Evolutionary conservation across 495 filamentous ascomycete species (phyloP), one percentile per base, ranked within the genome.

Genomic region (Neurospora sp.): DNA sequence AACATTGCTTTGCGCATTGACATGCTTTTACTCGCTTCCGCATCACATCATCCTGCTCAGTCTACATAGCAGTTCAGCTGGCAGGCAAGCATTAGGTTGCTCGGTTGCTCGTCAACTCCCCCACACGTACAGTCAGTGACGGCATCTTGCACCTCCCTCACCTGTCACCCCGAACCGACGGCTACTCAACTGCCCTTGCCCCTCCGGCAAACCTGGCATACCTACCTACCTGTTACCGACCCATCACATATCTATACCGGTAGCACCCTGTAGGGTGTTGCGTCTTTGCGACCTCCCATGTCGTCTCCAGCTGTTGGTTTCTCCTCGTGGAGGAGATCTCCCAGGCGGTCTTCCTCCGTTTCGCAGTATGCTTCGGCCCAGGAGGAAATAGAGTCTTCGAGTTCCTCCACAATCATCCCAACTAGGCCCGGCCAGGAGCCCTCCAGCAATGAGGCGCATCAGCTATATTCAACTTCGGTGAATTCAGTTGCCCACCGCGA

Each of bases 401-500:
- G 27, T 73, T 72, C 72, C 69, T 59, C 70, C 70, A 77, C 77
- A 12, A 72, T 71, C 44, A 76, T 74, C 44, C 74, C 69, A 35
- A 71, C 69, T 39, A 76, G 70, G 35, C 54, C 74, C 16, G 38
- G 71, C 18, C 69, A 74, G 46, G 69, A 44, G 48, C 20, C 20
- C 23, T 37, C 39, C 74, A 66, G 31, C 71, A 70, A 73, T 39
- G 83, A 86, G 76, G 72, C 70, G 11, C 79, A 75, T 62, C 74
- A 72, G 31, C 75, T 85, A 23, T 83, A 82, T 39, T 83, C 54
- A 37, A 18, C 84, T 40, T 85, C 84, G 37, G 73, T 83, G 20
- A 80, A 79, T 37, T 83, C 84, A 16, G 70, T 77, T 23, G 77
- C 27, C 70, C 86, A 91, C 75, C 85, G 90, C 77, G 91, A 92